These are phyloP conservation scores for Zea mays DNA, from an alignment of 176 grass and related monocot species.

Conservation along the genomic window DNA sequence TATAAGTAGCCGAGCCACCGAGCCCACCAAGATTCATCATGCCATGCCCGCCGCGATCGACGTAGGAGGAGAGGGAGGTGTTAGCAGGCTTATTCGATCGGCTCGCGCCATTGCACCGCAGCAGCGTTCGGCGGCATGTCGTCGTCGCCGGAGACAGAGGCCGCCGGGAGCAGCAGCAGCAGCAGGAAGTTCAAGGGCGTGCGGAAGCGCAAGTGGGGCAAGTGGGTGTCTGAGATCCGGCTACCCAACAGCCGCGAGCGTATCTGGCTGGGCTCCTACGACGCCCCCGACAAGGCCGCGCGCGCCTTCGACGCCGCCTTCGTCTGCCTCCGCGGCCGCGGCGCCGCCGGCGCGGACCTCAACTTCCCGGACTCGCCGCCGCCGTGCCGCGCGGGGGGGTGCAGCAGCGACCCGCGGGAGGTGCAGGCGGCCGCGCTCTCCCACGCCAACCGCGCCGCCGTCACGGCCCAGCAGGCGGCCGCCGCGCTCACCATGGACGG, in stretches of 20 bases:
- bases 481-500: slow-evolving; percentile 26
- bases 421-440: slow-evolving; percentile 65
- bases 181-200: slow-evolving; percentile 71
- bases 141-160: slow-evolving; percentile 31
- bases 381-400: slow-evolving; percentile 18
- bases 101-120: too few species aligned
- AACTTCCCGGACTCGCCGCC: slow-evolving; percentile 81
- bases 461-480: slow-evolving; percentile 31
- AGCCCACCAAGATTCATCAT: background rate
- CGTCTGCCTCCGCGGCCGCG: slow-evolving; percentile 61
- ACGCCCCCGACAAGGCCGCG: slow-evolving; percentile 73
- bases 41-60: background rate
- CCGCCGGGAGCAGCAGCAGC: background rate
- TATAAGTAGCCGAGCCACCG: slow-evolving; percentile 38
- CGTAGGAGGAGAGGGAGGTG: background rate
- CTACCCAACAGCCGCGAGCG: slow-evolving; percentile 86
- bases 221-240: slow-evolving; percentile 99
- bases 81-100: too few species aligned
- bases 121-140: background rate
- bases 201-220: slow-evolving; percentile 93
- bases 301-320: slow-evolving; percentile 81
- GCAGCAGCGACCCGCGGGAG: slow-evolving; percentile 49
- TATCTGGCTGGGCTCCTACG: slow-evolving; percentile 80
- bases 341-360: slow-evolving; percentile 43
- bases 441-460: slow-evolving; percentile 60